These are phyloP conservation scores for Saccharomycopsis schoenii DNA, from an alignment of 805 yeast genomes.

Conservation along the genomic window DNA sequence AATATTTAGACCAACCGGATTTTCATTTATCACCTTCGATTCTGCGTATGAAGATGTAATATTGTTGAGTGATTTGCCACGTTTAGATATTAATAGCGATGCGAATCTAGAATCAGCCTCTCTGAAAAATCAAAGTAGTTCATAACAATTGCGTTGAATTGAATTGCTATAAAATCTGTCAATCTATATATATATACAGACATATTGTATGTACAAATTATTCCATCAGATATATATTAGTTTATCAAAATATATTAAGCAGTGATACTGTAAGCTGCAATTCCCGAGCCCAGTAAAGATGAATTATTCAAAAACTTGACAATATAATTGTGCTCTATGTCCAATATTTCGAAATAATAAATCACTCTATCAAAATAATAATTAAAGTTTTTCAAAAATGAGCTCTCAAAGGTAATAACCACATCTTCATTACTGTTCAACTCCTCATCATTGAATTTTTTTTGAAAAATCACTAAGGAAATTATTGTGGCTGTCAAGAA, in stretches of 20 bases:
- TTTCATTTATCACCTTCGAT: not conserved
- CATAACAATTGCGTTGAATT: not conserved
- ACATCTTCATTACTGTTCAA: conserved; percentile 7
- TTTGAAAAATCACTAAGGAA: conserved; percentile 4
- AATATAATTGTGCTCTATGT: not conserved
- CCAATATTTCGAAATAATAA: not conserved
- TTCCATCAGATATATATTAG: not conserved
- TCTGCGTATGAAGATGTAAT: not conserved
- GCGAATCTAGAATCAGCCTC: not conserved
- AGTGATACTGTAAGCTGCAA: not conserved
- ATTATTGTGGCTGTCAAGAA: conserved; percentile 5
- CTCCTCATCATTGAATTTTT: conserved; percentile 14
- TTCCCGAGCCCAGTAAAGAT: not conserved
- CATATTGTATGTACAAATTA: not conserved
- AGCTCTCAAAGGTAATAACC: conserved; percentile 12
- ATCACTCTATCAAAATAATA: conserved; percentile 17
- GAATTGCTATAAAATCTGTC: not conserved
- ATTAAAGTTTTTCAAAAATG: conserved; percentile 17
- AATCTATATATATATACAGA: not conserved
- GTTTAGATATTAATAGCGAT: not conserved
- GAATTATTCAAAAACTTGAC: not conserved
- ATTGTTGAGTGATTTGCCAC: not conserved
- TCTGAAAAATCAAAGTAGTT: not conserved
- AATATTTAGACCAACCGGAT: not conserved
- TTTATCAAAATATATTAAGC: not conserved